Percentiles rank a stretch among this genome's conserved stretches.
These are phyloP conservation scores for Xylaria castorea DNA, from an alignment of 495 filamentous ascomycete genomes.

Conservation along the genomic window DNA sequence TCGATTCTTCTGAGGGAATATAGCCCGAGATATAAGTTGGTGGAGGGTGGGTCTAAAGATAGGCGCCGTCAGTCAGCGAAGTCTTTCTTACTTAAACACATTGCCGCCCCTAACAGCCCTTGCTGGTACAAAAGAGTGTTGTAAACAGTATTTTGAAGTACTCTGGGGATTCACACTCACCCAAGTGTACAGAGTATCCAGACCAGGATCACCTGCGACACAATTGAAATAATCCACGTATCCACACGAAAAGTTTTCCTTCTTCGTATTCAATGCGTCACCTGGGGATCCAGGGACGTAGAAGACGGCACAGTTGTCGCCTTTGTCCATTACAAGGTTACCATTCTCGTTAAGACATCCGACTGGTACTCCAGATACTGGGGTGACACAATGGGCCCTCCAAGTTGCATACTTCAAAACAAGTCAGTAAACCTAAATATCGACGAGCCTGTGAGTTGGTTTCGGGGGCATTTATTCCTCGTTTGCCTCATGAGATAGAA, in stretches of 20 bases:
- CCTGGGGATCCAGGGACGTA: neutral
- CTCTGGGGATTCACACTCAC: neutral
- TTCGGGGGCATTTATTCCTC: neutral
- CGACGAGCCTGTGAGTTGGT: neutral
- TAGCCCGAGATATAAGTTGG: conserved; percentile 3
- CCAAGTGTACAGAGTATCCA: neutral
- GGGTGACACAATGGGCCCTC: neutral
- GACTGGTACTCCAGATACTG: neutral
- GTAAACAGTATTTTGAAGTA: neutral
- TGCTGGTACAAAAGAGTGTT: neutral
- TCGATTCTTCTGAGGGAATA: neutral
- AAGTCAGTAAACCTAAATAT: neutral
- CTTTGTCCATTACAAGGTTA: neutral
- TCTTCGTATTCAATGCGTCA: neutral
- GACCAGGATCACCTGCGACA: neutral
- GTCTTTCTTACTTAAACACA: neutral
- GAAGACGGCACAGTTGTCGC: neutral
- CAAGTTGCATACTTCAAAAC: neutral
- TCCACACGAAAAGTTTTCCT: neutral
- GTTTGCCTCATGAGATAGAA: neutral
- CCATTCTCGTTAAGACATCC: neutral
- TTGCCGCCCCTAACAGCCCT: neutral
- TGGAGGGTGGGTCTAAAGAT: neutral
- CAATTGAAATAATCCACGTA: neutral
- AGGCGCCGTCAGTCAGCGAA: neutral